phyloP scores from a whole-genome alignment of 768 basidiomycete genomes.

The Arthromyces matolae region DNA sequence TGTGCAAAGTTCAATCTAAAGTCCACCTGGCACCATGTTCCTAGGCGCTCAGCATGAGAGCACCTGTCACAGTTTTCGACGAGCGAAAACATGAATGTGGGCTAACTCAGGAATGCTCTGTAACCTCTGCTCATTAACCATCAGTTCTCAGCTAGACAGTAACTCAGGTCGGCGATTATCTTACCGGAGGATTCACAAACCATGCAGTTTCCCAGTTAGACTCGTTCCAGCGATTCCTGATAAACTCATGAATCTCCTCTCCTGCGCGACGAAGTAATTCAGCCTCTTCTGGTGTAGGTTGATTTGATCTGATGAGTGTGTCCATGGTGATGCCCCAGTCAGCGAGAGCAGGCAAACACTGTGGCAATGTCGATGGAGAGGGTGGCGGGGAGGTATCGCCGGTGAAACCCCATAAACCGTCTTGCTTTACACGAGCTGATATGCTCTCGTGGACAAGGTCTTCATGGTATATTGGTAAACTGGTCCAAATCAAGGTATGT shows the following conservation, averaged over 20 bases:
- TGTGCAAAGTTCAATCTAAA: background rate
- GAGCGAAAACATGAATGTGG: constrained; percentile 86
- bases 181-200: constrained; percentile 87
- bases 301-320: constrained; percentile 49
- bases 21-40: no score
- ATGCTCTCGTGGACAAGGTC: constrained; percentile 50
- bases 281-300: constrained; percentile 52
- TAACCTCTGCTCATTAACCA: constrained; percentile 49
- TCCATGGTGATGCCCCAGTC: constrained; percentile 72
- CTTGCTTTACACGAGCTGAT: constrained; percentile 57
- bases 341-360: constrained; percentile 56
- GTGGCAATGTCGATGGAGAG: constrained; percentile 53
- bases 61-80: constrained; percentile 34
- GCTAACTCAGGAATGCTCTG: constrained; percentile 81
- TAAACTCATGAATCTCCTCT: constrained; percentile 57
- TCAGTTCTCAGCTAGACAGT: background rate
- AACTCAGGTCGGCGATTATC: constrained; percentile 21
- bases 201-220: constrained; percentile 85
- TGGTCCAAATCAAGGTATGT: constrained; percentile 76
- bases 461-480: constrained; percentile 65
- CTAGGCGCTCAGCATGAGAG: no score
- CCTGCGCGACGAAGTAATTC: constrained; percentile 47
- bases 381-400: constrained; percentile 53
- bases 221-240: constrained; percentile 65
- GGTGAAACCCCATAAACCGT: constrained; percentile 84